Conservation (phyloP, 2,329 filamentous ascomycete genomes). For the Endothia cerciana region DNA sequence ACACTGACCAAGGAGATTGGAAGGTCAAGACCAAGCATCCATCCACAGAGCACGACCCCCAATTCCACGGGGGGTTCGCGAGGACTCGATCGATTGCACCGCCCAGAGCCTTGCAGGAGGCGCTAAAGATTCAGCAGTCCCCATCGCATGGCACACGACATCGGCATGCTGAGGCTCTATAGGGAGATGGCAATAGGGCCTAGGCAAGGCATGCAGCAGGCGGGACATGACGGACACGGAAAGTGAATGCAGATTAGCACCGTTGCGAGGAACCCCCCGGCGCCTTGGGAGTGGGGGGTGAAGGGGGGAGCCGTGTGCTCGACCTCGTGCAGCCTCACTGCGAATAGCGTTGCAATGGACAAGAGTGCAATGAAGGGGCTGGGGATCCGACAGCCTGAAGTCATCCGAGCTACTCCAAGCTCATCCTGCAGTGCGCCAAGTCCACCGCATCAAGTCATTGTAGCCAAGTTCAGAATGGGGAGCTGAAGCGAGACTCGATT, state of each 20-base stretch:
- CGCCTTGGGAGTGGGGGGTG: neutral
- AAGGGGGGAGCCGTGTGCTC: too few species aligned
- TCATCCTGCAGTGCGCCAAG: neutral
- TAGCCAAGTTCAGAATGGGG: neutral
- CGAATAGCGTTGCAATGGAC: too few species aligned
- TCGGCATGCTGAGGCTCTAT: neutral
- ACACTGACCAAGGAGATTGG: neutral
- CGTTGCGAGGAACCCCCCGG: neutral
- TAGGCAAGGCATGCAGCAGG: neutral
- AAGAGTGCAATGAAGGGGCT: neutral
- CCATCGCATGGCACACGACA: neutral
- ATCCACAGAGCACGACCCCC: neutral
- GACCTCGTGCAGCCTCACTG: too few species aligned
- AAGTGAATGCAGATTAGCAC: neutral
- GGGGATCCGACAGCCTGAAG: neutral
- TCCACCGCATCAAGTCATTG: neutral
- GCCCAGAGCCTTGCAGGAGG: neutral
- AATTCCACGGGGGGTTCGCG: neutral
- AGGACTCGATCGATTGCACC: neutral
- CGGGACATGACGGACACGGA: neutral
- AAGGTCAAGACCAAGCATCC: neutral
- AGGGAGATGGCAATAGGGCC: neutral
- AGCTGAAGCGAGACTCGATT: neutral
- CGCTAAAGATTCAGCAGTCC: constrained; percentile 1
- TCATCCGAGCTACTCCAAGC: neutral